These are phyloP conservation scores for Plectosphaerella sp. DNA, from an alignment of 2,329 filamentous ascomycete genomes.

Conservation along the genomic window DNA sequence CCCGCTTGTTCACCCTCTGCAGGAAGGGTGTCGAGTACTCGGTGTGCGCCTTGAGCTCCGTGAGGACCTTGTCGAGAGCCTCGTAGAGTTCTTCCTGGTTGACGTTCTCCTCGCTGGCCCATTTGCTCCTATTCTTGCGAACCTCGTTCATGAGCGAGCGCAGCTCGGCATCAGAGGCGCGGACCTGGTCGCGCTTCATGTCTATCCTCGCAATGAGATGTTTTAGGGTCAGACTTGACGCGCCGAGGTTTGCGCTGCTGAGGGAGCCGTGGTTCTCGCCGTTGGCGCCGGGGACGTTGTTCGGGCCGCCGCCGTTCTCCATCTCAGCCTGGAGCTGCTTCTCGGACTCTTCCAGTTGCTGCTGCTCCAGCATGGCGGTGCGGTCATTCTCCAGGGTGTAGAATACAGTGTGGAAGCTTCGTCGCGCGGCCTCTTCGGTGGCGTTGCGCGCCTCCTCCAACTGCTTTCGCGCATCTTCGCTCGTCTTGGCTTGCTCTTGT, in stretches of 20 bases:
- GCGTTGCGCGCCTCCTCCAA: conserved; percentile 88
- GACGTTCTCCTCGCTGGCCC: conserved; percentile 96
- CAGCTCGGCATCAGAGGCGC: conserved; percentile 88
- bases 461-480: conserved; percentile 88
- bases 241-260: conserved; percentile 89
- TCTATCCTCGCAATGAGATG: conserved; percentile 96
- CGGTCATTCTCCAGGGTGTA: conserved; percentile 94
- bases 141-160: conserved; percentile 95
- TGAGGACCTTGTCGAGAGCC: conserved; percentile 92
- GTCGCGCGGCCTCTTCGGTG: conserved; percentile 83
- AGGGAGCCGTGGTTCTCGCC: conserved; percentile 77
- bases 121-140: conserved; percentile 95
- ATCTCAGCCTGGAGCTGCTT: conserved; percentile 95
- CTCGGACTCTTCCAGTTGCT: conserved; percentile 93
- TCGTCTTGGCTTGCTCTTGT: conserved; percentile 59
- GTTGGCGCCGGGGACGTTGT: conserved; percentile 42
- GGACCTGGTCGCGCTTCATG: conserved; percentile 82
- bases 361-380: conserved; percentile 95
- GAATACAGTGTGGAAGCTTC: conserved; percentile 89
- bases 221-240: conserved; percentile 92
- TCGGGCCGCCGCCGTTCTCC: conserved; percentile 58
- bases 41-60: conserved; percentile 93
- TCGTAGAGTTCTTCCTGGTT: conserved; percentile 98
- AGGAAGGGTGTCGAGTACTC: conserved; percentile 97
- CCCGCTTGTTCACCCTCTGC: conserved; percentile 91